Evolutionary conservation across 2,329 filamentous ascomycete genomes (phyloP).

Genomic region (Decorospora gaudefroyi): DNA sequence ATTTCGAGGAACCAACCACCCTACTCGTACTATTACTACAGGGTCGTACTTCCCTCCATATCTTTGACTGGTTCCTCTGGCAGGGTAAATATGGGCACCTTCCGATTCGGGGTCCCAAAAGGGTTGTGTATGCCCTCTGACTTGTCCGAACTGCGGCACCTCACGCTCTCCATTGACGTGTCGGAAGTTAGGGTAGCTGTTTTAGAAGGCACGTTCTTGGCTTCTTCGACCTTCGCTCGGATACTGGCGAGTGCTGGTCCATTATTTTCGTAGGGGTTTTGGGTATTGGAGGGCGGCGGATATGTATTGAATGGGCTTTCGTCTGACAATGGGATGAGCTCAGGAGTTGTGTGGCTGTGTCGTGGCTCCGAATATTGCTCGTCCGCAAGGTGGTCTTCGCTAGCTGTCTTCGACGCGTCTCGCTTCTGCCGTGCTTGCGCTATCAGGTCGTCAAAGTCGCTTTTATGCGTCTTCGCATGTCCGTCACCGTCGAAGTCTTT

Average conservation of each 20-base stretch:
- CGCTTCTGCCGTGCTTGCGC: constrained; percentile 69
- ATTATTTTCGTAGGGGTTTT: constrained; percentile 29
- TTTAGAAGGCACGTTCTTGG: constrained; percentile 16
- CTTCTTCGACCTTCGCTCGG: constrained; percentile 28
- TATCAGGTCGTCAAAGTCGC: constrained; percentile 79
- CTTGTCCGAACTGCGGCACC: neutral
- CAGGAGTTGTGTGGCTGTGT: neutral
- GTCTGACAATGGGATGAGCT: constrained; percentile 1
- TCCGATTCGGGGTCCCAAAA: constrained; percentile 36
- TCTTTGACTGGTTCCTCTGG: constrained; percentile 50
- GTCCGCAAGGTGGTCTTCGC: constrained; percentile 13
- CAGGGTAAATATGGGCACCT: constrained; percentile 52
- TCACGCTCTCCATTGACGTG: constrained; percentile 6
- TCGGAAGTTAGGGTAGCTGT: constrained; percentile 16
- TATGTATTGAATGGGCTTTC: constrained; percentile 4
- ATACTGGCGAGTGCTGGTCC: constrained; percentile 30
- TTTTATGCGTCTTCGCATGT: constrained; percentile 74
- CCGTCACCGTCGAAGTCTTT: constrained; percentile 85
- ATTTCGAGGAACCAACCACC: constrained; percentile 1
- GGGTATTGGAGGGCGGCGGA: constrained; percentile 3
- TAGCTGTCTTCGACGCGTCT: constrained; percentile 36
- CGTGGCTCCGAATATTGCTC: neutral
- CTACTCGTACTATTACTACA: constrained; percentile 18
- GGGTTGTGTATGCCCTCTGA: constrained; percentile 27
- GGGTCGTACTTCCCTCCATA: constrained; percentile 39